Conservation (phyloP, 164 flowering plant species). For the Kingdonia uniflora region DNA sequence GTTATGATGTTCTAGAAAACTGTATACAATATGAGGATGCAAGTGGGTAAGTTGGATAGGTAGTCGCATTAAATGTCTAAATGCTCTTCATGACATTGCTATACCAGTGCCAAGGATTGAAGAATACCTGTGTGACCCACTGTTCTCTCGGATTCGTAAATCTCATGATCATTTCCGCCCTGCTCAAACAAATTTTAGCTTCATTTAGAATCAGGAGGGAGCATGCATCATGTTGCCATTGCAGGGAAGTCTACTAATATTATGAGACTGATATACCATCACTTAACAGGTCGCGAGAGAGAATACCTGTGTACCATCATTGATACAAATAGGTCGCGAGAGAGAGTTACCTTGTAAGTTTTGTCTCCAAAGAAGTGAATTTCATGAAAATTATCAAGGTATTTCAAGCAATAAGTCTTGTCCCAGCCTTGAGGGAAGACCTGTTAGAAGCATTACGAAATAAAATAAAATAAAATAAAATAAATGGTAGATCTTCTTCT, state of each 20-base stretch:
- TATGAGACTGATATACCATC: no score
- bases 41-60: no score
- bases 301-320: no score
- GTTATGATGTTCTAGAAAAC: no score
- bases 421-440: constrained; percentile 98
- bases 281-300: no score
- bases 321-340: no score
- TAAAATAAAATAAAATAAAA: background rate
- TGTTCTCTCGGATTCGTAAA: constrained; percentile 73
- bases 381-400: constrained; percentile 72
- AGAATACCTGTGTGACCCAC: constrained; percentile 87
- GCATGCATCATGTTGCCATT: no score
- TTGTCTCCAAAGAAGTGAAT: constrained; percentile 99
- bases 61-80: no score
- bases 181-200: constrained; percentile 30
- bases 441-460: constrained; percentile 29
- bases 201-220: no score
- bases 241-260: no score
- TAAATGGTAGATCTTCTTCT: background rate
- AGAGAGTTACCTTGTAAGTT: constrained; percentile 68
- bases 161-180: constrained; percentile 98
- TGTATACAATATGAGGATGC: no score
- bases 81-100: background rate
- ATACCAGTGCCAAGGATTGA: background rate
- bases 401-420: constrained; percentile 88